Percentiles rank a stretch among this genome's conserved stretches.
Evolutionary conservation across 2,329 filamentous ascomycete species (phyloP).

Genomic region (Fusarium metavorans): DNA sequence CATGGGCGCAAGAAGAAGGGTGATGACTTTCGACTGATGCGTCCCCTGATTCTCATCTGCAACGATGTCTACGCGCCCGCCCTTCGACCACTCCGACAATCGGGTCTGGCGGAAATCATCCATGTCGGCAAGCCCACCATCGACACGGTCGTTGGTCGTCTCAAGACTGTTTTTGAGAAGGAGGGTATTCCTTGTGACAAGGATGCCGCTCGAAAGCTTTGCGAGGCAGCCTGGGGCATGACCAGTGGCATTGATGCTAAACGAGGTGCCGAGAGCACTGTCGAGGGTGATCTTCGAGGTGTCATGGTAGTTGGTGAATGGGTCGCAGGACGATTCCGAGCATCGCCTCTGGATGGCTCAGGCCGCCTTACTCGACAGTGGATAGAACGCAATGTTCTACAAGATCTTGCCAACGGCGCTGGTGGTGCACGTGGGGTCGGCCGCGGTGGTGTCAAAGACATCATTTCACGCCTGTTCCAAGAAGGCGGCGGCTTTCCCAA

Average conservation of each 20-base stretch:
- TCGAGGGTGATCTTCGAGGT: slow-evolving; percentile 80
- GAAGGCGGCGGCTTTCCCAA: slow-evolving; percentile 83
- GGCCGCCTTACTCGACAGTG: slow-evolving; percentile 76
- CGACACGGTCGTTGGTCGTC: slow-evolving; percentile 83
- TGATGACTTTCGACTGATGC: slow-evolving; percentile 87
- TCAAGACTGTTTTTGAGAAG: slow-evolving; percentile 87
- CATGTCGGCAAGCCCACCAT: slow-evolving; percentile 90
- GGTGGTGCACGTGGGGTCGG: slow-evolving; percentile 79
- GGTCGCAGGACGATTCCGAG: slow-evolving; percentile 79
- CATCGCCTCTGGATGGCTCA: slow-evolving; percentile 55
- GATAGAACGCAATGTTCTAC: slow-evolving; percentile 79
- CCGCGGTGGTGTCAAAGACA: slow-evolving; percentile 78
- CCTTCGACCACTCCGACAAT: slow-evolving; percentile 86
- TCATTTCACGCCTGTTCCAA: slow-evolving; percentile 82
- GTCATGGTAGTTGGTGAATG: slow-evolving; percentile 90
- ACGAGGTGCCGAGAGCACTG: slow-evolving; percentile 75
- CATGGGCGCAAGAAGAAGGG: slow-evolving; percentile 71
- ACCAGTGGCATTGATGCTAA: slow-evolving; percentile 77
- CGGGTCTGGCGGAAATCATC: slow-evolving; percentile 86
- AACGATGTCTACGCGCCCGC: slow-evolving; percentile 97
- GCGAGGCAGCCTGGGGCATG: slow-evolving; percentile 86
- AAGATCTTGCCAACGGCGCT: slow-evolving; percentile 76
- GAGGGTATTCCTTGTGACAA: slow-evolving; percentile 90
- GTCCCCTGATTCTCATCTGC: slow-evolving; percentile 93
- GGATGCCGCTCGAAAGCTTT: slow-evolving; percentile 87